phyloP scores from a whole-genome alignment of 805 yeast genomes.

The Saccharomyces paradoxus region DNA sequence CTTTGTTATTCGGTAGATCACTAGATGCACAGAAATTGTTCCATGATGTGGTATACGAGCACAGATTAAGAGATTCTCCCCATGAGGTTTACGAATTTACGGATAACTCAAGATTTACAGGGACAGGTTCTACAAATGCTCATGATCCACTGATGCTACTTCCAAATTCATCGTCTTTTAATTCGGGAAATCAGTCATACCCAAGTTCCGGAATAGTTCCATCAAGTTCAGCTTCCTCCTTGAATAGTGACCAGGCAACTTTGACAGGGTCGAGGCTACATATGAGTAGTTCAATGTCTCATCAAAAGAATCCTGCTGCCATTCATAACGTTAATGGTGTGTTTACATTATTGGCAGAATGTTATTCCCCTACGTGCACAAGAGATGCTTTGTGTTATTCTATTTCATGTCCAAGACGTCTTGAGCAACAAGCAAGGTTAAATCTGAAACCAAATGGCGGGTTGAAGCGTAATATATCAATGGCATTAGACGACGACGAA shows the following conservation, averaged over 20 bases:
- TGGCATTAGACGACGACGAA: constrained; percentile 26
- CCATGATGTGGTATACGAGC: constrained; percentile 94
- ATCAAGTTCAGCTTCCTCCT: constrained; percentile 7
- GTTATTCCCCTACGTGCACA: constrained; percentile 95
- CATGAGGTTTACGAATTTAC: constrained; percentile 83
- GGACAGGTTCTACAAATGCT: constrained; percentile 17
- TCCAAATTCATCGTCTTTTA: constrained; percentile 12
- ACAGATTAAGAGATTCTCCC: constrained; percentile 78
- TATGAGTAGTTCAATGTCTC: not conserved
- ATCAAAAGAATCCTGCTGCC: constrained; percentile 13
- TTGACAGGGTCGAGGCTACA: not conserved
- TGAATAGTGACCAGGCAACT: constrained; percentile 17
- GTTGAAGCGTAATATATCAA: constrained; percentile 50
- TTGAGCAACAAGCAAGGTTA: constrained; percentile 90
- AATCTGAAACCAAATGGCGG: constrained; percentile 86
- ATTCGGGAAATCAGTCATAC: constrained; percentile 1
- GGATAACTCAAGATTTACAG: constrained; percentile 31
- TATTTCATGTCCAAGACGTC: constrained; percentile 89
- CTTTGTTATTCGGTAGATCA: constrained; percentile 80
- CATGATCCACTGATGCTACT: constrained; percentile 24
- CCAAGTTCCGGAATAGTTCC: constrained; percentile 1
- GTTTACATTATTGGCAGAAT: constrained; percentile 83
- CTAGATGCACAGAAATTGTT: constrained; percentile 90
- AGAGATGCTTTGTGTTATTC: constrained; percentile 83
- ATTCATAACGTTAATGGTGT: constrained; percentile 67